Base-by-base conservation (phyloP, 352 stramenopile species). In the Phytophthora cactorum region DNA sequence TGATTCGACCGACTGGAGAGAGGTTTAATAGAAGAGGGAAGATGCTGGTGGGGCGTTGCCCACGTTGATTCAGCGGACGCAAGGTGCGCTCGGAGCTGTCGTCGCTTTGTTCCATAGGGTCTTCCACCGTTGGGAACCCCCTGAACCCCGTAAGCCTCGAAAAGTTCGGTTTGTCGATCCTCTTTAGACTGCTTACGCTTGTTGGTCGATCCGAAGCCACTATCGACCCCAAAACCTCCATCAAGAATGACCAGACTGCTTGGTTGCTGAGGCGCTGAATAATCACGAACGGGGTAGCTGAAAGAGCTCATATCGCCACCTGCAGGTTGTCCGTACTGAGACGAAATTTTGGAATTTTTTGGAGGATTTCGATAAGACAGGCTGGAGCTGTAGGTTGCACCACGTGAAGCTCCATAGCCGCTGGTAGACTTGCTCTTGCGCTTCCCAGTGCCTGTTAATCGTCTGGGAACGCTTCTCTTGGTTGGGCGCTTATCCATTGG, bases 121-220 rank as follows among this genome's bases (percentile, higher is more conserved):
- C 51, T 68, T 55, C 55, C 43, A 31, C 31, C 45, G n/a, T 17
- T 59, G 11, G 32, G 17, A 29, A 38, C 29, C 12, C 14, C 63
- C 11, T 50, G 73, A 10, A 93, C 72, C 1, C 82, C 85, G 49
- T 93, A 93, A 4, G 82, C 86, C 29, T 90, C 82, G 43, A 91
- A 87, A 3, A 93, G 66, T 29, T 85, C 66, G 2, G 74, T 81
- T 32, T 90, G 80, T 2, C 76, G 67, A 15, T 88, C 81, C 44
- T 88, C 73, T 31, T 86, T 88, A 1, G 78, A 75, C 38, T 59
- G 67, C 53, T 76, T 79, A 6, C 57, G 68, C 15, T 78, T 78
- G 27, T 61, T 51, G 59, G 31, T 43, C 10, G 61, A 52, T 9
- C 41, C 59, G 27, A 53, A 56, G 8, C 60, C 53, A n/a, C 34